These are phyloP conservation scores for Lepiota brunneoincarnata DNA, from an alignment of 768 basidiomycete genomes.

Conservation along the genomic window DNA sequence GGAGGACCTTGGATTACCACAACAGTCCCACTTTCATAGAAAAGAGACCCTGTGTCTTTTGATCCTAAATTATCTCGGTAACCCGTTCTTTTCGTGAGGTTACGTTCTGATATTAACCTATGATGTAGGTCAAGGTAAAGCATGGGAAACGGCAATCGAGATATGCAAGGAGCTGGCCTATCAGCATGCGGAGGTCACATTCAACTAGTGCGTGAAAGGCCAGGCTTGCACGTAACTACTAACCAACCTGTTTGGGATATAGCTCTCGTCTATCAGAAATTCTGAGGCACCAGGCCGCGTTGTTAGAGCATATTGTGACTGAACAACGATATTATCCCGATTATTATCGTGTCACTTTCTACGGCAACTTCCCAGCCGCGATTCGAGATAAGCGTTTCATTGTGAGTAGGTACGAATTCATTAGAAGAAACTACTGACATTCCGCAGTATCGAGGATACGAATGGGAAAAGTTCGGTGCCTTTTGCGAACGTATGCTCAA, in stretches of 20 bases:
- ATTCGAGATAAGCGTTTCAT: slow-evolving; percentile 90
- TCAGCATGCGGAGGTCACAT: slow-evolving; percentile 88
- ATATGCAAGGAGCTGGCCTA: slow-evolving; percentile 89
- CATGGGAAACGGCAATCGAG: slow-evolving; percentile 94
- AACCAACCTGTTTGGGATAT: slow-evolving; percentile 12
- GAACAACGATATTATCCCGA: slow-evolving; percentile 86
- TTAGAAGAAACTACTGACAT: slow-evolving; percentile 9
- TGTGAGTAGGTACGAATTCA: slow-evolving; percentile 39
- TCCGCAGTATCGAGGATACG: slow-evolving; percentile 83
- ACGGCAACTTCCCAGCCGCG: slow-evolving; percentile 85
- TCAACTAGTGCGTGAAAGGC: slow-evolving; percentile 69
- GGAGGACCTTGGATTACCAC: slow-evolving; percentile 86
- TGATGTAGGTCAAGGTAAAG: slow-evolving; percentile 84
- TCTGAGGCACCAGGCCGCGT: slow-evolving; percentile 79
- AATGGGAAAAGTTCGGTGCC: slow-evolving; percentile 90
- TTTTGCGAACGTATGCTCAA: slow-evolving; percentile 91
- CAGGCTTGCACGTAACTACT: slow-evolving; percentile 3
- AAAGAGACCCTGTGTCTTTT: slow-evolving; percentile 91
- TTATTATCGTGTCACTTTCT: slow-evolving; percentile 93
- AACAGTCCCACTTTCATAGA: slow-evolving; percentile 90
- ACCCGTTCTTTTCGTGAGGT: slow-evolving; percentile 16
- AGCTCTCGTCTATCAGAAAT: slow-evolving; percentile 85
- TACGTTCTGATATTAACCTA: not conserved
- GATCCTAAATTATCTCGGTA: slow-evolving; percentile 92
- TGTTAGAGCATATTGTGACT: slow-evolving; percentile 82